Evolutionary conservation across 192 early-diverging fungal genomes (phyloP).

Genomic region (Entophlyctis helioformis): DNA sequence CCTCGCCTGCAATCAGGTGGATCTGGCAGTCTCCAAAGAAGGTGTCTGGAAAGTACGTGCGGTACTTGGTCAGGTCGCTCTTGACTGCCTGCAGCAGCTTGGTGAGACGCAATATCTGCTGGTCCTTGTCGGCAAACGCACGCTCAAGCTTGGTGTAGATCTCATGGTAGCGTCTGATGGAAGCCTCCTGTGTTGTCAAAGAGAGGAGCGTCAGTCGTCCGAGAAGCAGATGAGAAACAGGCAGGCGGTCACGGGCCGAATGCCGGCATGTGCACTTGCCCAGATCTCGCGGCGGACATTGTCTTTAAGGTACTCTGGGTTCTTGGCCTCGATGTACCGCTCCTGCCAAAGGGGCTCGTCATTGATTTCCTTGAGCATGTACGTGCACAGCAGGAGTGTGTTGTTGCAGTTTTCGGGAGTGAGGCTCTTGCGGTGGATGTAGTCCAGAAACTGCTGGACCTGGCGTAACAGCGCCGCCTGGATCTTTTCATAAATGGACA

Average conservation of each 20-base stretch:
- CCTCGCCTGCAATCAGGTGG: slow-evolving; percentile 21
- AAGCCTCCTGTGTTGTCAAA: too few species aligned
- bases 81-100: slow-evolving; percentile 11
- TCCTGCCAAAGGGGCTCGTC: neutral
- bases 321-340: too few species aligned
- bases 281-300: too few species aligned
- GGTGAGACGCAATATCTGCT: slow-evolving; percentile 12
- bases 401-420: slow-evolving; percentile 2
- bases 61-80: slow-evolving; percentile 12
- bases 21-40: slow-evolving; percentile 8
- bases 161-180: neutral
- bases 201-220: too few species aligned
- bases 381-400: neutral
- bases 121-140: neutral
- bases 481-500: neutral
- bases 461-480: neutral
- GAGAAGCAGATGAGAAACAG: too few species aligned
- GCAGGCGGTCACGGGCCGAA: too few species aligned
- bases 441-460: slow-evolving; percentile 2
- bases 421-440: neutral
- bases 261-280: too few species aligned
- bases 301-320: too few species aligned
- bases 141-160: neutral
- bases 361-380: neutral
- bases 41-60: slow-evolving; percentile 12